A percentile compares a stretch with the other conserved stretches of the same genome.
Evolutionary conservation across 2,329 filamentous ascomycete species (phyloP).

Genomic region (Aspergillus pseudonomiae): DNA sequence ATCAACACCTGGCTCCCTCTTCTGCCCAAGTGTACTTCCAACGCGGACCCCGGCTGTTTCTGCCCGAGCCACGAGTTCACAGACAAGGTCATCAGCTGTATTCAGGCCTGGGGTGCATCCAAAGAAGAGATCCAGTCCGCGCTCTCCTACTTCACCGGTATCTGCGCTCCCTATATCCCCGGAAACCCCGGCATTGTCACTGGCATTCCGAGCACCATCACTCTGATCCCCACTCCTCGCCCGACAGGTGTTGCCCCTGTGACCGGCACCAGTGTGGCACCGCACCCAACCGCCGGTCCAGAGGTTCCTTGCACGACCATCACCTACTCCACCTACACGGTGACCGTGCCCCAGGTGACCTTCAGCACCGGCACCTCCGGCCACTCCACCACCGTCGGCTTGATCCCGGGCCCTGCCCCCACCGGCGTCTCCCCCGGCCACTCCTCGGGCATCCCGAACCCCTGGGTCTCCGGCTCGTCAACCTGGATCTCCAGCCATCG

Average conservation of each 20-base stretch:
- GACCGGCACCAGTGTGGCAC: conserved; percentile 44
- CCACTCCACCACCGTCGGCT: conserved; percentile 32
- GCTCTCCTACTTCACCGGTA: conserved; percentile 83
- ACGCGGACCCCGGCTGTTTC: conserved; percentile 83
- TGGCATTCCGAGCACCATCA: conserved; percentile 66
- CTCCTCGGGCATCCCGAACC: conserved; percentile 25
- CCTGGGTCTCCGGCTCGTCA: conserved; percentile 22
- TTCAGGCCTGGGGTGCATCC: conserved; percentile 73
- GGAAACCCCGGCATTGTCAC: conserved; percentile 86
- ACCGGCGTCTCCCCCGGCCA: conserved; percentile 21
- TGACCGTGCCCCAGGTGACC: conserved; percentile 50
- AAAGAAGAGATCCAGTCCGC: conserved; percentile 70
- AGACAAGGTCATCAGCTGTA: conserved; percentile 76
- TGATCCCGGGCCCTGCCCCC: conserved; percentile 31
- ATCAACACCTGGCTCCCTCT: conserved; percentile 84
- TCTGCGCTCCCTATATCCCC: conserved; percentile 76
- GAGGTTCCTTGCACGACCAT: conserved; percentile 44
- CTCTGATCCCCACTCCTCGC: conserved; percentile 48
- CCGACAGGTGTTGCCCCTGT: conserved; percentile 50
- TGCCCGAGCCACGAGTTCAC: conserved; percentile 79
- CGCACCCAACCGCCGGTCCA: conserved; percentile 21
- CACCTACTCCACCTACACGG: conserved; percentile 44
- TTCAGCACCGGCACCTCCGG: conserved; percentile 41
- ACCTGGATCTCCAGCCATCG: conserved; percentile 29
- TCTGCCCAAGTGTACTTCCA: conserved; percentile 72